phyloP scores from a whole-genome alignment of 176 grass and related monocot genomes.

The Thinopyrum elongatum region DNA sequence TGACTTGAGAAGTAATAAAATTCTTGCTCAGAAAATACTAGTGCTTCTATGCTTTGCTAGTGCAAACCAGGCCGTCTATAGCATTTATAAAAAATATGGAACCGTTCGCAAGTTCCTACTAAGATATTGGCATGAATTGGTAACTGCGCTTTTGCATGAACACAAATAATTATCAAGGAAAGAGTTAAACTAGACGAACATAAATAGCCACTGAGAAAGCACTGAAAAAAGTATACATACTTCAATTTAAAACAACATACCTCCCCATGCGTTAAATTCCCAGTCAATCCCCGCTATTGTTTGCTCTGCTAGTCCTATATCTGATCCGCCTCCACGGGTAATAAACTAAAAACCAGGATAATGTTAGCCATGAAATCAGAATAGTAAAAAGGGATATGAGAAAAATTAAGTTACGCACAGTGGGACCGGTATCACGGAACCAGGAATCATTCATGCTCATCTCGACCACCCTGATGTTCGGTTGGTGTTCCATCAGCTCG shows the following conservation, averaged over 20 bases:
- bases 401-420: conserved; percentile 36
- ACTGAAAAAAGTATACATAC: neutral
- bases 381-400: neutral
- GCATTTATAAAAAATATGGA: neutral
- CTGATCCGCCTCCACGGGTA: conserved; percentile 25
- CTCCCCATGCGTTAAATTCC: conserved; percentile 96
- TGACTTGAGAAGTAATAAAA: neutral
- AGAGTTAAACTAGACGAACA: neutral
- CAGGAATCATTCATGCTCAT: conserved; percentile 98
- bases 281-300: conserved; percentile 88
- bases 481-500: conserved; percentile 45
- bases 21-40: neutral
- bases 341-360: conserved; percentile 58
- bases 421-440: conserved; percentile 95
- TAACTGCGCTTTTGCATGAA: neutral
- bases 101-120: neutral
- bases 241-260: conserved; percentile 42
- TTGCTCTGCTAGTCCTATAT: conserved; percentile 19
- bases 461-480: conserved; percentile 83
- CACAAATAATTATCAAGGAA: neutral
- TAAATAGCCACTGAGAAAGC: neutral
- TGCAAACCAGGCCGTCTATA: neutral
- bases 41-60: neutral
- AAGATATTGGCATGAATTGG: neutral
- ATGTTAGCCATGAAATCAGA: conserved; percentile 24